These are phyloP conservation scores for Tetrapisispora phaffii DNA, from an alignment of 805 yeast species.

Conservation along the genomic window DNA sequence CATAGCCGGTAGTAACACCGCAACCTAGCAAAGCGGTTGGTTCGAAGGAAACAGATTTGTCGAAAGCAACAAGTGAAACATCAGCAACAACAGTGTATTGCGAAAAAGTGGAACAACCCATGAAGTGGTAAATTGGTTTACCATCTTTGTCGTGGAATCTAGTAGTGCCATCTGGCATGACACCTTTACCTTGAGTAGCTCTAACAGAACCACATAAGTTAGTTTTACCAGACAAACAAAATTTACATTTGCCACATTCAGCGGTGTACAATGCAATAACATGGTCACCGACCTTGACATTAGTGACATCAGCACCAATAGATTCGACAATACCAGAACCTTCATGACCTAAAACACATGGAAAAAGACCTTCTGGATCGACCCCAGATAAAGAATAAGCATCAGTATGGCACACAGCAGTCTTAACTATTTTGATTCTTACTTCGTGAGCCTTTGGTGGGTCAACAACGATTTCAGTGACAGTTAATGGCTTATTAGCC, in stretches of 20 bases:
- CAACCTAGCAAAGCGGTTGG: conserved; percentile 91
- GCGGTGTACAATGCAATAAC: conserved; percentile 94
- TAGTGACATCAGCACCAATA: conserved; percentile 87
- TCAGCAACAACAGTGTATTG: conserved; percentile 98
- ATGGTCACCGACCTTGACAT: conserved; percentile 85
- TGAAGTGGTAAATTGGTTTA: conserved; percentile 75
- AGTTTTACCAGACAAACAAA: conserved; percentile 91
- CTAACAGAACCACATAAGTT: conserved; percentile 92
- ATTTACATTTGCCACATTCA: conserved; percentile 90
- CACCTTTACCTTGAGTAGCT: conserved; percentile 96
- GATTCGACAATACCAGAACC: conserved; percentile 96
- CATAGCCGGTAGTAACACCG: conserved; percentile 97
- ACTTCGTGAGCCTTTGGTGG: conserved; percentile 98
- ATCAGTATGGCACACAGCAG: conserved; percentile 98
- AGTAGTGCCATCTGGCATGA: conserved; percentile 96
- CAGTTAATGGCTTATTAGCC: conserved; percentile 69
- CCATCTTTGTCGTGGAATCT: conserved; percentile 79
- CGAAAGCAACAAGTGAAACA: conserved; percentile 88
- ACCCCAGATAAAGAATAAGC: conserved; percentile 90
- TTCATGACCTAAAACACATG: conserved; percentile 90
- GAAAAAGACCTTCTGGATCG: conserved; percentile 96
- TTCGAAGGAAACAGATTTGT: conserved; percentile 73
- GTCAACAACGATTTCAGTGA: conserved; percentile 82
- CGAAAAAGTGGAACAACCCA: conserved; percentile 97
- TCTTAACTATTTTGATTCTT: conserved; percentile 73